Evolutionary conservation across 1,284 basidiomycete genomes (phyloP), one percentile per base, ranked within the genome.

Genomic region (Mycena sp.): DNA sequence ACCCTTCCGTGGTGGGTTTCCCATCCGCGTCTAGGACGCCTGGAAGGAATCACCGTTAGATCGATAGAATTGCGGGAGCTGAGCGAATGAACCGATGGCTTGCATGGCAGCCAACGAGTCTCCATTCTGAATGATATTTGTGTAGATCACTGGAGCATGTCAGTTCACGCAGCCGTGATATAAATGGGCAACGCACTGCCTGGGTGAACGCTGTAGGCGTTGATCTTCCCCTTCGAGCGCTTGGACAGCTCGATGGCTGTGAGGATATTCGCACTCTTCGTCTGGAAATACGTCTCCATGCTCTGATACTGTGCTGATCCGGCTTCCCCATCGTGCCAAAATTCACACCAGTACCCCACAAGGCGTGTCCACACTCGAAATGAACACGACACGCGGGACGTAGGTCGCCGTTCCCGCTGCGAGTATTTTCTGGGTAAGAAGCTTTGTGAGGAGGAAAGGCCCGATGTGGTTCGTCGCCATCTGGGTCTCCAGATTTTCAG

Each of bases 401-500:
- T 58, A 58, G 25, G 6, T 23, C 17, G n/a, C 19, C 6, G 46
- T 49, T 4, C 26, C 14, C 3, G 56, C 23, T 4, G 46, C 46
- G 5, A 49, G 23, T 5, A 58, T 14, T n/a, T 49, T 58, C 6
- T 45, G 56, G 2, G 44, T 7, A 17, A 58, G 45, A 1, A 58
- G 46, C 38, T 50, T 58, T 2, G 56, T 58, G 44, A 58, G 23
- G 21, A 58, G 56, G 37, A n/a, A n/a, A n/a, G n/a, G n/a, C n/a
- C n/a, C n/a, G n/a, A n/a, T n/a, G n/a, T n/a, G n/a, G n/a, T n/a
- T 35, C 3, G 45, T 49, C 2, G 35, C 45, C 16, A 30, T 49
- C 16, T 58, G 45, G 55, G 35, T 38, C 55, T 58, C 55, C n/a
- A 58, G 55, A 19, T 37, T 37, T 23, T 58, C 55, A 1, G 21